These are phyloP conservation scores for Amylostereum areolatum DNA, from an alignment of 1,284 basidiomycete species.

Conservation along the genomic window DNA sequence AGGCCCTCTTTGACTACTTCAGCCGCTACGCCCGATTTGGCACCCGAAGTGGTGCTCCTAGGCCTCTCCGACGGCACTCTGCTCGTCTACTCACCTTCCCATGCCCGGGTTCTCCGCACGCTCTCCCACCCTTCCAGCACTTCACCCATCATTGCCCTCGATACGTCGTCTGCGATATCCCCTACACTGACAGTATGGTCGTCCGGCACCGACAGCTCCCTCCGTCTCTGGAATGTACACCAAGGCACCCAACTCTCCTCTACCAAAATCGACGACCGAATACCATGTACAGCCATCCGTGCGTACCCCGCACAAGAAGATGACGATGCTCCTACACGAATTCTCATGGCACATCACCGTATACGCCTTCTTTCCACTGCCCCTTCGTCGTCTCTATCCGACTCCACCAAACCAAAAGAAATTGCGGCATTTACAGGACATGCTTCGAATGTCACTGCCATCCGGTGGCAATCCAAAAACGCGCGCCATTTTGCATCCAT, in stretches of 20 bases:
- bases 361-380: slow-evolving; percentile 46
- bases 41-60: slow-evolving; percentile 42
- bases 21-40: slow-evolving; percentile 9
- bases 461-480: slow-evolving; percentile 36
- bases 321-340: slow-evolving; percentile 25
- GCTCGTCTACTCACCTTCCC: slow-evolving; percentile 51
- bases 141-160: slow-evolving; percentile 39
- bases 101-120: slow-evolving; percentile 47
- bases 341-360: slow-evolving; percentile 55
- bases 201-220: slow-evolving; percentile 47
- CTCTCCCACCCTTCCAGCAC: slow-evolving; percentile 50
- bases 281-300: slow-evolving; percentile 50
- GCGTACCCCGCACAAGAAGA: slow-evolving; percentile 31
- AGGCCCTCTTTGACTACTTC: slow-evolving; percentile 21
- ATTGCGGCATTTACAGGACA: slow-evolving; percentile 59
- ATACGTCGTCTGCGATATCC: slow-evolving; percentile 28
- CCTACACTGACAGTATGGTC: slow-evolving; percentile 38
- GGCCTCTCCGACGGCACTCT: slow-evolving; percentile 55
- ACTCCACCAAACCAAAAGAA: slow-evolving; percentile 36
- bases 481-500: slow-evolving; percentile 58
- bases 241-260: slow-evolving; percentile 40
- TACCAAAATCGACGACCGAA: slow-evolving; percentile 50
- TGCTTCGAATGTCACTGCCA: slow-evolving; percentile 46
- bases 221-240: slow-evolving; percentile 54
- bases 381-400: slow-evolving; percentile 21